Base-by-base conservation (phyloP, 495 filamentous ascomycete genomes). In the Cetradonia linearis region DNA sequence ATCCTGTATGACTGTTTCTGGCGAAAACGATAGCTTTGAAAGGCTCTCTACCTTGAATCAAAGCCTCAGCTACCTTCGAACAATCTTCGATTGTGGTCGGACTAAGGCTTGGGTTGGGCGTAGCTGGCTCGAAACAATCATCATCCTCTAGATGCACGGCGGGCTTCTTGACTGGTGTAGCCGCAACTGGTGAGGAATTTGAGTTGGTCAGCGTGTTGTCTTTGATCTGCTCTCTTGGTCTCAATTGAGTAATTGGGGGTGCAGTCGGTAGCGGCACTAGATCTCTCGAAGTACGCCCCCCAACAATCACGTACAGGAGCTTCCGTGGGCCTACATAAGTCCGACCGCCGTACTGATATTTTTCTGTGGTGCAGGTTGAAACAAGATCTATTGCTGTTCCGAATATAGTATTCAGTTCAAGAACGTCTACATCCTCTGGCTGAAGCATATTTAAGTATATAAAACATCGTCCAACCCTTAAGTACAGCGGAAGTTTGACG, bases 71-170 rank as follows among this genome's bases (percentile, higher is more conserved):
- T 6, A 36, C 54, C 2, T 37, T 27, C 14, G 28, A 1, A 25
- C 54, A 56, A 36, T 56, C 54, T 25, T 40, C 5, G 13, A 18
- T 3, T 30, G 7, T 40, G 36, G 54, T 27, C 10, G 31, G 54
- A 7, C 30, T 40, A 36, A 56, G 36, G 9, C 36, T 36, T 18
- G 23, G 16, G 5, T 1, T 20, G n/a, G 54, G 23, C 28, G 10
- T 56, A 4, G 54, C 33, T 25, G 9, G 54, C 10, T 44, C n/a
- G 54, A 31, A 56, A 27, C 54, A 56, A 23, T 28, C 54, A 14
- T 11, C 20, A 25, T 42, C 6, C 31, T 31, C 54, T 38, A 10
- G 36, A 16, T 38, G 36, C 36, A 10, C 16, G 36, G 36, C 9
- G 36, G 9, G 36, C n/a, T 56, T 11, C 5, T n/a, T 2, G 18